Evolutionary conservation across 192 early-diverging fungal genomes (phyloP), one percentile per base, ranked within the genome.

Genomic region (Linderina pennispora): DNA sequence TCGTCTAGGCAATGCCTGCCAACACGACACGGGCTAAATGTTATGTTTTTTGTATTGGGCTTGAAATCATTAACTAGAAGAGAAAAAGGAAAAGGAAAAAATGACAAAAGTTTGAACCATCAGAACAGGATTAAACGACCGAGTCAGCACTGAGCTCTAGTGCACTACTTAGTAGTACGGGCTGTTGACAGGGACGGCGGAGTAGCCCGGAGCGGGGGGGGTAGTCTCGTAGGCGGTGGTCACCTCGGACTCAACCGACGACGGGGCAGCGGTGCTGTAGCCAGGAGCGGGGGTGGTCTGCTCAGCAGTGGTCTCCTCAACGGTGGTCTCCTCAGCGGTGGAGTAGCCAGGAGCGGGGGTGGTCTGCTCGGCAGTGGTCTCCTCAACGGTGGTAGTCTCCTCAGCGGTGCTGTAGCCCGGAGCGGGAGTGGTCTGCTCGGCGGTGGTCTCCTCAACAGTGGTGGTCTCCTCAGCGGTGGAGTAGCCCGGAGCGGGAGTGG

Each of bases 271-370:
- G 28, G 44, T 7, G 16, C 28, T 18, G 19, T 23, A 17, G 3
- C 34, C 43, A 10, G 34, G 8, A 32, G 24, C 39, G 9, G 43
- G 22, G 40, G 49, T 53, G 25, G 45, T 47, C 48, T 58, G 45
- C 25, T 44, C 36, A 46, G 49, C 60, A 18, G 49, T 43, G 28
- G 46, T 44, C n/a, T n/a, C n/a, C n/a, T n/a, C n/a, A n/a, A n/a
- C n/a, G n/a, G n/a, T n/a, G n/a, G n/a, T n/a, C n/a, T 31, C 6
- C 6, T 5, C 28, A 31, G 11, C 28, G 28, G 36, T 39, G 46
- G 36, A 17, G 46, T 48, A 48, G 23, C 7, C 46, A 16, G 46
- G 36, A 17, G 36, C 36, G 17, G 15, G 18, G 1, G 23, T 9
- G 14, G 33, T 31, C 6, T 5, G 28, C 5, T 5, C 28, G 11